phyloP scores from a whole-genome alignment of 2,329 filamentous ascomycete genomes.

The Sporothrix curviconia region DNA sequence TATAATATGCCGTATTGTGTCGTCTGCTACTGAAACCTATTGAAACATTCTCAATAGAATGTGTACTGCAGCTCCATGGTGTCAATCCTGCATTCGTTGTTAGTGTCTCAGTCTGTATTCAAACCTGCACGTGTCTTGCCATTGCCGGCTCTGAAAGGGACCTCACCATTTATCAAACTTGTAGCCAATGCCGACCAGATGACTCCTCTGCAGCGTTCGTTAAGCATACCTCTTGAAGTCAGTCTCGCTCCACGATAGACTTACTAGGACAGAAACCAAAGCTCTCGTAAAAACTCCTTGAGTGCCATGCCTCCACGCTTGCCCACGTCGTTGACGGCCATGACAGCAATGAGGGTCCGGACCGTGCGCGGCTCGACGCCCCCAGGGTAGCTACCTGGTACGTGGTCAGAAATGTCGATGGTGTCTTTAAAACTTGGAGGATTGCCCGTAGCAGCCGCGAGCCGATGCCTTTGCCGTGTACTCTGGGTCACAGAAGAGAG shows the following conservation, averaged over 20 bases:
- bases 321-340: conserved; percentile 1
- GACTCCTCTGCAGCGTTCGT: neutral
- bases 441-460: conserved; percentile 1
- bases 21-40: no score
- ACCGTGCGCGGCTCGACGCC: neutral
- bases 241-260: no score
- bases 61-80: neutral
- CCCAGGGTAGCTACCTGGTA: neutral
- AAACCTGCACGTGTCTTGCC: neutral
- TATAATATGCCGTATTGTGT: no score
- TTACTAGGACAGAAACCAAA: neutral
- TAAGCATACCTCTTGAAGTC: no score
- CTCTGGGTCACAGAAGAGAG: conserved; percentile 7
- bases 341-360: neutral
- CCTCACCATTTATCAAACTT: neutral
- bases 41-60: neutral
- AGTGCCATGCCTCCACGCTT: neutral
- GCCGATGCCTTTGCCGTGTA: conserved; percentile 6
- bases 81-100: no score
- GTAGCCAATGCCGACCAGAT: neutral
- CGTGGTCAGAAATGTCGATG: neutral
- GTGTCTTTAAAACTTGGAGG: neutral
- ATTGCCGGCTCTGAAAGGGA: no score
- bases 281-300: conserved; percentile 2
- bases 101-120: neutral